Conservation (phyloP, 179 eudicot genomes). For the Kewa caespitosa region DNA sequence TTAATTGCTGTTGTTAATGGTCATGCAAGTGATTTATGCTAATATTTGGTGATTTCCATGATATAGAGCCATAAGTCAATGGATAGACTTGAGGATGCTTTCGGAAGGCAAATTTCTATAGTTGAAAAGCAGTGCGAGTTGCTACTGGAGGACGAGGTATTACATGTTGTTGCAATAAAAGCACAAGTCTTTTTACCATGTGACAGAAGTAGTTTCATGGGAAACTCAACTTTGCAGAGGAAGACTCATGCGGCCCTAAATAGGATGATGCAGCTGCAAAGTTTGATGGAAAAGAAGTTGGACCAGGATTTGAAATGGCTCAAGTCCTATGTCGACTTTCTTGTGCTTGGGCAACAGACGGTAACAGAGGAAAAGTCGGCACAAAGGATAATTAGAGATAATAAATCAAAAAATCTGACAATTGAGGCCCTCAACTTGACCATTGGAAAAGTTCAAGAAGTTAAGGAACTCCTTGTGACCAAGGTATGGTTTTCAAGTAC, state of each 20-base stretch:
- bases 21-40: background rate
- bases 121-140: background rate
- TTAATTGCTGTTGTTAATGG: background rate
- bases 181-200: no score
- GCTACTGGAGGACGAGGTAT: background rate
- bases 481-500: slow-evolving; percentile 3
- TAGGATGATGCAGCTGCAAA: background rate
- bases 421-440: background rate
- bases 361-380: background rate
- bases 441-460: background rate
- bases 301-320: background rate
- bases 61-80: background rate
- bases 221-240: background rate
- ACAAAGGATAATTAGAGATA: background rate
- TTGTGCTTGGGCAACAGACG: background rate
- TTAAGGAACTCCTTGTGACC: background rate
- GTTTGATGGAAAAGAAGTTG: background rate
- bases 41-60: no score
- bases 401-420: background rate
- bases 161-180: background rate
- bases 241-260: background rate
- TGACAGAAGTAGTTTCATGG: background rate
- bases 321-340: slow-evolving; percentile 1
- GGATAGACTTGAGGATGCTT: slow-evolving; percentile 9
- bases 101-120: background rate